These are phyloP conservation scores for Phytophthora citrophthora DNA, from an alignment of 352 stramenopile genomes.

Conservation along the genomic window DNA sequence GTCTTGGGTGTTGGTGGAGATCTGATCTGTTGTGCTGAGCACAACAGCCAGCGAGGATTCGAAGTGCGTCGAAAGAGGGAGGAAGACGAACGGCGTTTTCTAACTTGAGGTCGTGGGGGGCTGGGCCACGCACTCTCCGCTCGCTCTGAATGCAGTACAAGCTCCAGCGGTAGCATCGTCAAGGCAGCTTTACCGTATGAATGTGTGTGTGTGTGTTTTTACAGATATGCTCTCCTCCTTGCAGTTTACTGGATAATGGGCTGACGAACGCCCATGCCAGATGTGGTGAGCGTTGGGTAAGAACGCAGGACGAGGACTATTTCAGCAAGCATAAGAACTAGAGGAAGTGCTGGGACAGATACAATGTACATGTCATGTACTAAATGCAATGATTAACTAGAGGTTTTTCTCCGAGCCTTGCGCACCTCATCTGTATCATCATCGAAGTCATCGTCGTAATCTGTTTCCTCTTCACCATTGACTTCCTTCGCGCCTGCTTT, in stretches of 20 bases:
- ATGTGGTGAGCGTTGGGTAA: conserved; percentile 11
- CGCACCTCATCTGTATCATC: conserved; percentile 28
- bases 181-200: too few relatives aligned
- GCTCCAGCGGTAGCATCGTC: conserved; percentile 29
- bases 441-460: conserved; percentile 60
- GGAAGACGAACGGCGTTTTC: conserved; percentile 26
- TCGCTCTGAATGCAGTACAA: conserved; percentile 25
- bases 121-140: conserved; percentile 26
- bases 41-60: conserved; percentile 14
- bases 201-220: neutral
- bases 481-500: neutral
- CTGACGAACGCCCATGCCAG: conserved; percentile 1
- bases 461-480: conserved; percentile 34
- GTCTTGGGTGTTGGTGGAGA: conserved; percentile 24
- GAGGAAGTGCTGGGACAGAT: neutral
- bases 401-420: conserved; percentile 23
- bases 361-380: neutral
- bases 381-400: conserved; percentile 7
- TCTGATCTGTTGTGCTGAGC: conserved; percentile 13
- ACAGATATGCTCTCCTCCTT: conserved; percentile 8
- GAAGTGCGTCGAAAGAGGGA: conserved; percentile 8
- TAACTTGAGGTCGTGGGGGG: conserved; percentile 14
- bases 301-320: neutral
- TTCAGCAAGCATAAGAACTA: too few relatives aligned
- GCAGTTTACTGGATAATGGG: neutral